Conservation (phyloP, 805 yeast species). For the Hermanozyma aechmeae region DNA sequence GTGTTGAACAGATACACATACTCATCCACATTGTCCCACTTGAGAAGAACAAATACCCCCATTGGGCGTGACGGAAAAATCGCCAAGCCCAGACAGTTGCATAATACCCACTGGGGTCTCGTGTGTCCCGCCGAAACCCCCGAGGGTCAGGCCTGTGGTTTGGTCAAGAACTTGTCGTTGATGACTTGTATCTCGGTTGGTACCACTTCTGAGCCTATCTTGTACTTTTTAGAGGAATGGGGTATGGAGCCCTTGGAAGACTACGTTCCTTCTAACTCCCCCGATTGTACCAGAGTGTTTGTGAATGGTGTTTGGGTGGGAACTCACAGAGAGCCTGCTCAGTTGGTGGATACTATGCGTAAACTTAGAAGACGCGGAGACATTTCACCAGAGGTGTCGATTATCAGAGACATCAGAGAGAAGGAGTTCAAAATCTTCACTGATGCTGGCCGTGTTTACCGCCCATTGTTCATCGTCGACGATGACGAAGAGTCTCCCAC, state of each 20-base stretch:
- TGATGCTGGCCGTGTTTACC: slow-evolving; percentile 97
- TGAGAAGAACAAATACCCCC: slow-evolving; percentile 98
- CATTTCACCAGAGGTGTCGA: slow-evolving; percentile 91
- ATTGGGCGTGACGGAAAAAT: slow-evolving; percentile 99
- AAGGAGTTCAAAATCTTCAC: slow-evolving; percentile 93
- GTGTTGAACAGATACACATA: slow-evolving; percentile 96
- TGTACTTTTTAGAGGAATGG: slow-evolving; percentile 94
- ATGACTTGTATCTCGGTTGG: slow-evolving; percentile 99
- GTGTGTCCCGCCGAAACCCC: slow-evolving; percentile 99
- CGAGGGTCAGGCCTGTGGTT: slow-evolving; percentile 99
- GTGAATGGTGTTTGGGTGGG: slow-evolving; percentile 99
- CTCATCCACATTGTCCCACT: slow-evolving; percentile 96
- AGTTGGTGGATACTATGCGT: slow-evolving; percentile 82
- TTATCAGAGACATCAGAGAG: slow-evolving; percentile 94
- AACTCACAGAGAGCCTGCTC: slow-evolving; percentile 94
- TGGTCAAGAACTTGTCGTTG: slow-evolving; percentile 89
- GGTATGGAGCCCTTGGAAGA: slow-evolving; percentile 98
- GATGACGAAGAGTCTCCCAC: slow-evolving; percentile 65
- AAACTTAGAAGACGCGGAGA: slow-evolving; percentile 91
- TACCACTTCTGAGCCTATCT: slow-evolving; percentile 90
- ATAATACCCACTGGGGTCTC: slow-evolving; percentile 99
- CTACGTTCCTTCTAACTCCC: slow-evolving; percentile 85
- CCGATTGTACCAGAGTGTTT: slow-evolving; percentile 87
- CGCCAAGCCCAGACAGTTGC: slow-evolving; percentile 98
- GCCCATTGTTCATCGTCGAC: slow-evolving; percentile 91